These are phyloP conservation scores for Rhodotorula sp. DNA, from an alignment of 1,284 basidiomycete species.

Conservation along the genomic window DNA sequence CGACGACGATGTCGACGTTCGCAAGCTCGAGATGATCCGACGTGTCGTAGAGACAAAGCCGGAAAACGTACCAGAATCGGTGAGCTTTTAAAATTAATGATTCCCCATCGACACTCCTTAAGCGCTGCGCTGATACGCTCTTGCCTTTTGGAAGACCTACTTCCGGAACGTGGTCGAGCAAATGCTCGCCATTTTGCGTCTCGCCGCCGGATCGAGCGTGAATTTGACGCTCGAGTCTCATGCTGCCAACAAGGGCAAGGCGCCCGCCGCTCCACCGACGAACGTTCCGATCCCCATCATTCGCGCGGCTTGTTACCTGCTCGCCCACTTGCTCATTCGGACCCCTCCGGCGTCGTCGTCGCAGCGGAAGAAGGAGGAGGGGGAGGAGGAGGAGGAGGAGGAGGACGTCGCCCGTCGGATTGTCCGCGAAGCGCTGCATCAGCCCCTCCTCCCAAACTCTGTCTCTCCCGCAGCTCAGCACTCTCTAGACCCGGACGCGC, in stretches of 20 bases:
- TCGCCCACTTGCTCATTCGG: slow-evolving; percentile 61
- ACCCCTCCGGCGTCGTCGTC: not conserved
- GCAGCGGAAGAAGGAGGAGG: too few species aligned
- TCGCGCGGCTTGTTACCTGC: slow-evolving; percentile 64
- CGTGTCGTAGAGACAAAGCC: slow-evolving; percentile 12
- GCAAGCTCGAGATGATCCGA: slow-evolving; percentile 34
- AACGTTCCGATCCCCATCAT: slow-evolving; percentile 50
- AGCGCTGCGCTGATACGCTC: too few species aligned
- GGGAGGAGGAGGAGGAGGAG: not conserved
- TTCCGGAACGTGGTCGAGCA: slow-evolving; percentile 59
- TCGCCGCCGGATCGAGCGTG: slow-evolving; percentile 35
- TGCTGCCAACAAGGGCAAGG: not conserved
- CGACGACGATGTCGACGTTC: slow-evolving; percentile 14
- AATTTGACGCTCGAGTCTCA: slow-evolving; percentile 4
- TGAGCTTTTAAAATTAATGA: too few species aligned
- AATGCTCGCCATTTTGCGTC: slow-evolving; percentile 56
- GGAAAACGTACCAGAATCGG: not conserved
- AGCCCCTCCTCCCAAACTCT: not conserved
- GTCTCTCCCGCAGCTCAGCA: not conserved
- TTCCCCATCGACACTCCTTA: too few species aligned
- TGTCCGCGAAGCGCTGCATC: slow-evolving; percentile 7
- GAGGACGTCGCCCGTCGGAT: not conserved
- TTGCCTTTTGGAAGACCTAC: slow-evolving; percentile 57
- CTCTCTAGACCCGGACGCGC: not conserved
- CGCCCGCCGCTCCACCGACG: not conserved